Evolutionary conservation across 2,329 filamentous ascomycete species (phyloP).

Genomic region (Aaosphaeria pasadenensis): DNA sequence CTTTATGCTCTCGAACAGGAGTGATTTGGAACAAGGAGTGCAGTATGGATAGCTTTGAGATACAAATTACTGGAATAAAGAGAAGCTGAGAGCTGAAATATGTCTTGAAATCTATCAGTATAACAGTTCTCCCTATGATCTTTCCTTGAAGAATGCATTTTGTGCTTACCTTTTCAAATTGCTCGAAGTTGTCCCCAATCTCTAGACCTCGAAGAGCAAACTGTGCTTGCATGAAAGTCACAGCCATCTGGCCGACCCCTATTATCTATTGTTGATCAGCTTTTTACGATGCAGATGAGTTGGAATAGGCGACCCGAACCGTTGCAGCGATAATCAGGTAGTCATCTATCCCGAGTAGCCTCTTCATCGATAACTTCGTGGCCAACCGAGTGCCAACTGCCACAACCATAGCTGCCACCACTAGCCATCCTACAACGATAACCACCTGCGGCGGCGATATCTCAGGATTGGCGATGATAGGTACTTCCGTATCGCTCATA

Average conservation of each 20-base stretch:
- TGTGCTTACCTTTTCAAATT: neutral
- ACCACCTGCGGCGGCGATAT: conserved; percentile 1
- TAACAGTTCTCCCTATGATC: neutral
- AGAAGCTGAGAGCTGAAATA: conserved; percentile 3
- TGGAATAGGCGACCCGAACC: neutral
- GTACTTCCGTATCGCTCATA: neutral
- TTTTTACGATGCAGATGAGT: neutral
- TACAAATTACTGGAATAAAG: conserved; percentile 1
- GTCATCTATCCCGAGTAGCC: conserved; percentile 1
- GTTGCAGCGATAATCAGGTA: conserved; percentile 1
- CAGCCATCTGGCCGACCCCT: conserved; percentile 2
- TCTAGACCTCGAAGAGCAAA: neutral
- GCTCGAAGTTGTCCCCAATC: neutral
- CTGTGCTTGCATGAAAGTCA: neutral
- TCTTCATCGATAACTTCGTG: conserved; percentile 3
- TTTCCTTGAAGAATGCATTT: no score
- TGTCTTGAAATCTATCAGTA: neutral
- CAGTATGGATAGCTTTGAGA: conserved; percentile 1
- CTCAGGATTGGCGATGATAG: neutral
- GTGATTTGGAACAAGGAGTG: conserved; percentile 1
- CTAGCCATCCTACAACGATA: conserved; percentile 1
- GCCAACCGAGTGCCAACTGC: neutral
- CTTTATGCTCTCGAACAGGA: conserved; percentile 2
- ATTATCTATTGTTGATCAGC: neutral
- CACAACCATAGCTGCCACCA: neutral